phyloP scores from a whole-genome alignment of 345 rosid genomes.

The Corchorus capsularis region DNA sequence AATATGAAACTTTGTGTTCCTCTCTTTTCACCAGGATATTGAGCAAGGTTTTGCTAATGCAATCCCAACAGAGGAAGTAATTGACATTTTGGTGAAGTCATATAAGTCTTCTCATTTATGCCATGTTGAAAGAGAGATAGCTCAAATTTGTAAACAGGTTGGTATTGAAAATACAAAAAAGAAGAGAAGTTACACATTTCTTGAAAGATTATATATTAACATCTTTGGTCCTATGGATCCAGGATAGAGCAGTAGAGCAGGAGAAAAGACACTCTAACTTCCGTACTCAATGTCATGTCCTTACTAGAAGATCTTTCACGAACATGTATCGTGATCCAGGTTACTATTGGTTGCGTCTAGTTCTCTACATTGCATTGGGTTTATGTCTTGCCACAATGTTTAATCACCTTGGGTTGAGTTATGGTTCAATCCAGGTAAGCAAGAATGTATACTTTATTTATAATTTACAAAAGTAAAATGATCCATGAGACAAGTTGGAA shows the following conservation, averaged over 20 bases:
- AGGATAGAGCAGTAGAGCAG: too few relatives aligned
- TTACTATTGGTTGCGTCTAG: constrained; percentile 60
- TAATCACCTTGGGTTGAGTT: constrained; percentile 24
- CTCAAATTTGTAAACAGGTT: constrained; percentile 34
- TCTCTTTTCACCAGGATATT: constrained; percentile 32
- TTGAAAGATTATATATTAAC: too few relatives aligned
- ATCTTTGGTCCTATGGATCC: neutral
- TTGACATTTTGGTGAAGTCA: constrained; percentile 32
- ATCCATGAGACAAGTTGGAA: neutral
- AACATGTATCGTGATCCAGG: constrained; percentile 68
- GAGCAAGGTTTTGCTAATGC: constrained; percentile 34
- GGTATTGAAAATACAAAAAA: neutral
- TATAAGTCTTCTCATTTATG: constrained; percentile 37
- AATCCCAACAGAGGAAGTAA: constrained; percentile 39
- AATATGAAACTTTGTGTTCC: neutral
- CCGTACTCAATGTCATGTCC: constrained; percentile 40
- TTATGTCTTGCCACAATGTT: constrained; percentile 47
- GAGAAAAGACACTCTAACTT: constrained; percentile 29
- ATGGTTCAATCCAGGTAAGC: constrained; percentile 31
- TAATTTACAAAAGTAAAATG: too few relatives aligned
- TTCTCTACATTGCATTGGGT: constrained; percentile 40
- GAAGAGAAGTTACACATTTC: too few relatives aligned
- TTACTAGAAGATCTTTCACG: constrained; percentile 47
- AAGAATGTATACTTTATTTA: too few relatives aligned
- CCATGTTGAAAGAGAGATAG: constrained; percentile 28